Evolutionary conservation across 805 yeast genomes (phyloP), one percentile per base, ranked within the genome.

Genomic region (Candida tammaniensis): DNA sequence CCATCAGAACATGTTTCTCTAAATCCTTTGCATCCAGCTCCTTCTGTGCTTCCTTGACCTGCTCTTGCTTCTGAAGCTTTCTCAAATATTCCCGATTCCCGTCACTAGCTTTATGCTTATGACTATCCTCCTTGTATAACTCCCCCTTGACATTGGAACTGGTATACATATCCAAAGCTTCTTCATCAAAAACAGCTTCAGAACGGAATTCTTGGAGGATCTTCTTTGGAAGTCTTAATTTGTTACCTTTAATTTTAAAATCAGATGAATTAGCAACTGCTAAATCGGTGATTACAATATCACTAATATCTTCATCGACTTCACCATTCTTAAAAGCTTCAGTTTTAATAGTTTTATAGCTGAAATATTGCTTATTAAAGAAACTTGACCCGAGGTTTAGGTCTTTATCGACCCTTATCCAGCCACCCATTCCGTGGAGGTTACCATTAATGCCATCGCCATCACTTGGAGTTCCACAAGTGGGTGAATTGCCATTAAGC

Each of bases 401-500:
- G 47, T 77, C 81, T 43, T 75, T 75, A 15, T 65, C 64, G 17
- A 73, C 41, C 31, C 58, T 55, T 23, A 42, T 35, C 78, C 79
- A 76, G 9, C 58, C 59, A 6, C 61, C 59, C 23, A 42, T 33
- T 7, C 42, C 44, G 1, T 32, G 31, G 10, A 54, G 27, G 25
- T 61, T 58, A 4, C 60, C 68, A 26, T 42, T 23, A 7, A 38
- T 26, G 2, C 64, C 65, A 5, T 49, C 50, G 2, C 27, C 17
- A 6, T 39, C 30, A 5, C 29, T 14, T 11, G 67, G 66, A 1
- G 44, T 17, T 1, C 66, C 64, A 44, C 66, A 60, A 13, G 30
- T 34, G 3, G 44, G 39, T 19, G 38, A 43, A 3, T 49, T 47
- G n/a, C 45, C 32, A 17, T 46, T 51, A 32, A 51, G 19, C 28